Evolutionary conservation across 805 yeast species (phyloP).

Genomic region (Myxozyma sirexii): DNA sequence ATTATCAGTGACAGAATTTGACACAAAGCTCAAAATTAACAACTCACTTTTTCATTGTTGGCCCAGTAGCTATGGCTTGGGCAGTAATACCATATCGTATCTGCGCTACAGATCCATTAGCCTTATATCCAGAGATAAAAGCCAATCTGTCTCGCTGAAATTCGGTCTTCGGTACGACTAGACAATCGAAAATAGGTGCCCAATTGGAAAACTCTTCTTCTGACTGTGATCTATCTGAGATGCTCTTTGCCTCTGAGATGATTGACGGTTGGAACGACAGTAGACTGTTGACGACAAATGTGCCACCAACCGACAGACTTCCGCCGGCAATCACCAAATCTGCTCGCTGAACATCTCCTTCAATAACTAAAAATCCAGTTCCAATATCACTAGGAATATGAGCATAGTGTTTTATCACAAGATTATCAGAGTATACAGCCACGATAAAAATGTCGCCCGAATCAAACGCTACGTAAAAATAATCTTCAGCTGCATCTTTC

Average conservation of each 20-base stretch:
- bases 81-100: constrained; percentile 24
- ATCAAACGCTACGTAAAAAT: constrained; percentile 26
- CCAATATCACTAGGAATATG: constrained; percentile 11
- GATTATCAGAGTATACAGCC: neutral
- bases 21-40: neutral
- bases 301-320: constrained; percentile 20
- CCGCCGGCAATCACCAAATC: constrained; percentile 26
- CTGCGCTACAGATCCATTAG: constrained; percentile 17
- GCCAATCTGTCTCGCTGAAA: constrained; percentile 14
- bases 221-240: too few relatives aligned
- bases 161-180: constrained; percentile 12
- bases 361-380: constrained; percentile 18
- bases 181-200: constrained; percentile 26
- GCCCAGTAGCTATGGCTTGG: constrained; percentile 9
- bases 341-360: neutral
- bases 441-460: constrained; percentile 20
- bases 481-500: constrained; percentile 1
- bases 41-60: constrained; percentile 11
- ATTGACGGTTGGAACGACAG: too few relatives aligned
- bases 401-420: neutral
- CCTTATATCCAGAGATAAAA: constrained; percentile 18
- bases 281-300: constrained; percentile 1
- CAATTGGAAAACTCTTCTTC: constrained; percentile 13
- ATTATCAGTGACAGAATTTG: neutral
- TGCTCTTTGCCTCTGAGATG: too few relatives aligned